Evolutionary conservation across 2,329 filamentous ascomycete genomes (phyloP).

Genomic region (Aspergillus pseudoviridinutans): DNA sequence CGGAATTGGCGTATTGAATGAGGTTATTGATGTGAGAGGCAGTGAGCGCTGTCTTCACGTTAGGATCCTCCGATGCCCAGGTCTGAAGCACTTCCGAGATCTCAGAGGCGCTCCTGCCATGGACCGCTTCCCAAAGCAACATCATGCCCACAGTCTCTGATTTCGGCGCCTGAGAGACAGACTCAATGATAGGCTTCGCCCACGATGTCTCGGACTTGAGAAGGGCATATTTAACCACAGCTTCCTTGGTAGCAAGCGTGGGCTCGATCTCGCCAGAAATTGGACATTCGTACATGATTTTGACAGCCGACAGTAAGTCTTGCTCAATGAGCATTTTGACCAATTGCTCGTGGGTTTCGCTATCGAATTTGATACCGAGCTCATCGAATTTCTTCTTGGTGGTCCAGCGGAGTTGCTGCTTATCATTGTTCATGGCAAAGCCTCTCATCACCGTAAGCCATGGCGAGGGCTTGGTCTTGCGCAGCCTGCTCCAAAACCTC

Average conservation of each 20-base stretch:
- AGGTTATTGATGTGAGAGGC: slow-evolving; percentile 72
- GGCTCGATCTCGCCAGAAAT: slow-evolving; percentile 42
- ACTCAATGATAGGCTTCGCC: slow-evolving; percentile 58
- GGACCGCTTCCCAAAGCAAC: slow-evolving; percentile 70
- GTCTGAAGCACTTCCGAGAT: slow-evolving; percentile 68
- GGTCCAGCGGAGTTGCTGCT: slow-evolving; percentile 55
- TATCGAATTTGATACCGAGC: slow-evolving; percentile 48
- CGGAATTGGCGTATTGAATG: slow-evolving; percentile 67
- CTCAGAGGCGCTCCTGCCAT: slow-evolving; percentile 68
- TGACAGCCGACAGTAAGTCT: slow-evolving; percentile 57
- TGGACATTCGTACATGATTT: slow-evolving; percentile 62
- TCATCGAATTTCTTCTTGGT: slow-evolving; percentile 51
- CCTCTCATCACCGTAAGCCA: slow-evolving; percentile 57
- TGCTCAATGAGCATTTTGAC: slow-evolving; percentile 59
- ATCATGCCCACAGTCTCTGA: slow-evolving; percentile 67
- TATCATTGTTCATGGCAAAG: slow-evolving; percentile 56
- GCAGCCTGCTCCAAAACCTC: slow-evolving; percentile 35
- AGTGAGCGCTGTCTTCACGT: slow-evolving; percentile 52
- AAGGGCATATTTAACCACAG: slow-evolving; percentile 59
- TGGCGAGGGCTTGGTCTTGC: slow-evolving; percentile 26
- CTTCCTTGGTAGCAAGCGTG: slow-evolving; percentile 47
- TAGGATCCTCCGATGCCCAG: slow-evolving; percentile 52
- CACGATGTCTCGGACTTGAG: slow-evolving; percentile 59
- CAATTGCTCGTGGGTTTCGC: slow-evolving; percentile 47
- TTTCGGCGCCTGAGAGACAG: slow-evolving; percentile 40